phyloP scores from a whole-genome alignment of 2,329 filamentous ascomycete species.

The Trichoderma atroviride region DNA sequence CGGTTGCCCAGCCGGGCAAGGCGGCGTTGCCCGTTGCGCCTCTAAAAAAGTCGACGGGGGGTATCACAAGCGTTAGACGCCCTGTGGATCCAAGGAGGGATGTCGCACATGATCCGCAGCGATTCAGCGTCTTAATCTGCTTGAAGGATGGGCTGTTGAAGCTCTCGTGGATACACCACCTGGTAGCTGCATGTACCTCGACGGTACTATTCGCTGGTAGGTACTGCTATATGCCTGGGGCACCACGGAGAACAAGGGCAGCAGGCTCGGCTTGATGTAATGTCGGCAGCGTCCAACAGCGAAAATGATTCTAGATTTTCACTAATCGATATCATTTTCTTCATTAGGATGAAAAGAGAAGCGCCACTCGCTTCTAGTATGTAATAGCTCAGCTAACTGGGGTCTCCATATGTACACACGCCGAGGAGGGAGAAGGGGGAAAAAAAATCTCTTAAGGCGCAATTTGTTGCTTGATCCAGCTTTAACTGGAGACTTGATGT shows the following conservation, averaged over 20 bases:
- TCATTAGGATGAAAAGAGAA: background rate
- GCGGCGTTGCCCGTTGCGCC: slow-evolving; percentile 24
- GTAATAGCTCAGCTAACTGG: background rate
- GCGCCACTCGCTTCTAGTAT: background rate
- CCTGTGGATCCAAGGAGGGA: slow-evolving; percentile 35
- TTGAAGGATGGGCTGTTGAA: slow-evolving; percentile 32
- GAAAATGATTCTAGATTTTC: background rate
- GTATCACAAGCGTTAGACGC: slow-evolving; percentile 37
- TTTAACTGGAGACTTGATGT: background rate
- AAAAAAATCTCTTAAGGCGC: slow-evolving; percentile 6
- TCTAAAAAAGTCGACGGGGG: slow-evolving; percentile 26
- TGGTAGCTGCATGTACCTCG: background rate
- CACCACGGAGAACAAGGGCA: background rate
- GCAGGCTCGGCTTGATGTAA: background rate
- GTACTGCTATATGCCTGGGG: background rate
- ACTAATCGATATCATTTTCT: background rate
- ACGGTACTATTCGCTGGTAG: background rate
- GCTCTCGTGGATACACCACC: slow-evolving; percentile 1
- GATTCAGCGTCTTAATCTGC: slow-evolving; percentile 32
- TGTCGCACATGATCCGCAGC: slow-evolving; percentile 39
- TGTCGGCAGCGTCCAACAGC: background rate
- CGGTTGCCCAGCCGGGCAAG: slow-evolving; percentile 16
- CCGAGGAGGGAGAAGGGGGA: no score
- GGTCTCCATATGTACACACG: background rate
- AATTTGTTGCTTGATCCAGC: background rate